These are phyloP conservation scores for Penicillium nordicum DNA, from an alignment of 2,329 filamentous ascomycete genomes.

Conservation along the genomic window DNA sequence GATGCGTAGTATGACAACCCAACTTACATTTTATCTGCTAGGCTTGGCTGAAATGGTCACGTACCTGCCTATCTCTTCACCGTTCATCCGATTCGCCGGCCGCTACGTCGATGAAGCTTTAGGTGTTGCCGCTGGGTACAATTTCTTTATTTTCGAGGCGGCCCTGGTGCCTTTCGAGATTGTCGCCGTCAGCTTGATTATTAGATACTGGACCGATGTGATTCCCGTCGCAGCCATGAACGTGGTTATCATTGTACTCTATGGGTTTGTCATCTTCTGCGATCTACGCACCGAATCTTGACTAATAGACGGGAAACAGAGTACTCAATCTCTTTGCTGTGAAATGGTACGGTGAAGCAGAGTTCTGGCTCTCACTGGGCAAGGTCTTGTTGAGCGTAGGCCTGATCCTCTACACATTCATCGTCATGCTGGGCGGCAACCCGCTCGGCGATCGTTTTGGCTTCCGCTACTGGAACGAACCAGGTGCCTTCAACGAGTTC, in stretches of 20 bases:
- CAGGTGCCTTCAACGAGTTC: slow-evolving; percentile 67
- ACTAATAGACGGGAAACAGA: slow-evolving; percentile 8
- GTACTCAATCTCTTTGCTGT: slow-evolving; percentile 68
- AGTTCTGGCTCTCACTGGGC: slow-evolving; percentile 70
- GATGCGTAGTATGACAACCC: slow-evolving; percentile 7
- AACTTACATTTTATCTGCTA: slow-evolving; percentile 23
- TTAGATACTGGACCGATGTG: slow-evolving; percentile 49
- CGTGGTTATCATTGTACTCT: slow-evolving; percentile 45
- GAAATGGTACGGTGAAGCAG: slow-evolving; percentile 70
- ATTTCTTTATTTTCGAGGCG: slow-evolving; percentile 53
- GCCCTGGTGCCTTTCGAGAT: slow-evolving; percentile 53
- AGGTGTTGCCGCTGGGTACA: slow-evolving; percentile 48
- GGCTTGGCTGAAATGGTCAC: slow-evolving; percentile 51
- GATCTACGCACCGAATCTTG: not conserved
- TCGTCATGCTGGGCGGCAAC: slow-evolving; percentile 80
- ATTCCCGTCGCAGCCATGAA: slow-evolving; percentile 48
- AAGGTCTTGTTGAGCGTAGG: slow-evolving; percentile 70
- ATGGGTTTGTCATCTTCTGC: slow-evolving; percentile 33
- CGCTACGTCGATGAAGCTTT: slow-evolving; percentile 50
- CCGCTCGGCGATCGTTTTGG: slow-evolving; percentile 68
- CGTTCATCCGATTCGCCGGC: slow-evolving; percentile 47
- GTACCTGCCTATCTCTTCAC: slow-evolving; percentile 47
- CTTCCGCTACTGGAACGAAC: slow-evolving; percentile 64
- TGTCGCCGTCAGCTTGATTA: slow-evolving; percentile 49
- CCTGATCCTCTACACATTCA: slow-evolving; percentile 72